Evolutionary conservation across 768 basidiomycete genomes (phyloP).

Genomic region (Termitomyces sp.): DNA sequence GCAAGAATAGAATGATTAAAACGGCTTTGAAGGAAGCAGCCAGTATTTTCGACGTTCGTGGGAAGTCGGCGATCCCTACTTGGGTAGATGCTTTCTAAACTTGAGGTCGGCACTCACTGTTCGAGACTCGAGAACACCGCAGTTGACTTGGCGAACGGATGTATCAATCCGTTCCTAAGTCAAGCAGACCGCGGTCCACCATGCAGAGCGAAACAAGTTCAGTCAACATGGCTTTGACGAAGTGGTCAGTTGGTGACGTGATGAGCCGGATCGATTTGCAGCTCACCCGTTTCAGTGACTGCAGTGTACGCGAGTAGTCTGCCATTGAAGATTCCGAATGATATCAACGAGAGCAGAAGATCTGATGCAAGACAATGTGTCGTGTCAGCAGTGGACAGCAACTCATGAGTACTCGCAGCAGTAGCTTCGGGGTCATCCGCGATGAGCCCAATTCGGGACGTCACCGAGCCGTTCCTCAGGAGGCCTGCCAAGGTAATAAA

Average conservation of each 20-base stretch:
- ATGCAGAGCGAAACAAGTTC: neutral
- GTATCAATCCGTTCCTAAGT: neutral
- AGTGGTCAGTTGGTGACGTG: neutral
- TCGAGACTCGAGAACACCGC: neutral
- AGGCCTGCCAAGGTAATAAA: no score
- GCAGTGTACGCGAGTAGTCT: neutral
- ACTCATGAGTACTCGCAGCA: neutral
- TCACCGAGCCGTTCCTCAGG: no score
- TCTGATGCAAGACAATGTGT: neutral
- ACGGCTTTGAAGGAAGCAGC: neutral
- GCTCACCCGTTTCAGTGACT: neutral
- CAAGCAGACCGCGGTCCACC: neutral
- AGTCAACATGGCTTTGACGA: neutral
- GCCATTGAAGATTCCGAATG: neutral
- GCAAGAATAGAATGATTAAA: neutral
- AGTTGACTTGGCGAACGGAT: neutral
- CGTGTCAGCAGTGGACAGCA: neutral
- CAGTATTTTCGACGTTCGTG: neutral
- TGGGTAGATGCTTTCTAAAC: neutral
- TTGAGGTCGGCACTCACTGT: neutral
- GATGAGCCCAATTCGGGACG: no score
- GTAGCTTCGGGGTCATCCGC: no score
- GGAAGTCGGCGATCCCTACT: neutral
- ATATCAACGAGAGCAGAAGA: neutral
- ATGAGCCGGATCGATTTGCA: neutral